Base-by-base conservation (phyloP, 2,329 filamentous ascomycete genomes). In the Aspergillus fumigatiaffinis region DNA sequence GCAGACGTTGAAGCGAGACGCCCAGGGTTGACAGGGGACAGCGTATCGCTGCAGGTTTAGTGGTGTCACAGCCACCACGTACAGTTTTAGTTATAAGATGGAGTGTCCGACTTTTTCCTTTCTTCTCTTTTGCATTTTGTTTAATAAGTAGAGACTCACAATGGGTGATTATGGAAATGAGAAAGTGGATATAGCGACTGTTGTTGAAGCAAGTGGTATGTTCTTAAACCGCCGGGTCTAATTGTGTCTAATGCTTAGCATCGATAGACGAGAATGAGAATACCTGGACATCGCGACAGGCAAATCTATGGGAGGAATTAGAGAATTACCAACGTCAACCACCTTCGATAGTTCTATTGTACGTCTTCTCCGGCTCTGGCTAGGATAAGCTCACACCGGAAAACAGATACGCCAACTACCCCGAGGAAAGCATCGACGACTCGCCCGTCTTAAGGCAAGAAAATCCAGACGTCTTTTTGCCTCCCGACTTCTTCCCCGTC, bases 401-500 rank as follows among this genome's bases (percentile, higher is more conserved):
- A 38, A 14, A 38, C 32, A 46, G 42, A 46, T 23, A 46, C 42
- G 44, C 44, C 21, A 23, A 25, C 6, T 47, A 23, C 44, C 0
- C n/a, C 23, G 9, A 21, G 3, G 8, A 25, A 14, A 25, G 10
- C 9, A 17, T 25, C 12, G 2, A 47, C 5, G 1, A 1, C 21
- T 47, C 44, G 21, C 12, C 21, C 12, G 14, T 47, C 3, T 23
- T 23, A 14, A 26, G 17, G 3, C 9, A 17, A 0, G 1, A 47
- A 2, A 14, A 23, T n/a, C 44, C 21, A 47, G 12, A 47, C 1
- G 6, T 25, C 44, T 47, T 23, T 23, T 47, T 47, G 5, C 44
- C 44, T 2, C 44, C 44, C 8, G 44, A 47, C 10, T 66, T 64
- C 51, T 46, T 44, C 20, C 53, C 57, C 1, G 41, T 61, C 3